Evolutionary conservation across 768 basidiomycete species (phyloP).

Genomic region (Boletus patriciae): DNA sequence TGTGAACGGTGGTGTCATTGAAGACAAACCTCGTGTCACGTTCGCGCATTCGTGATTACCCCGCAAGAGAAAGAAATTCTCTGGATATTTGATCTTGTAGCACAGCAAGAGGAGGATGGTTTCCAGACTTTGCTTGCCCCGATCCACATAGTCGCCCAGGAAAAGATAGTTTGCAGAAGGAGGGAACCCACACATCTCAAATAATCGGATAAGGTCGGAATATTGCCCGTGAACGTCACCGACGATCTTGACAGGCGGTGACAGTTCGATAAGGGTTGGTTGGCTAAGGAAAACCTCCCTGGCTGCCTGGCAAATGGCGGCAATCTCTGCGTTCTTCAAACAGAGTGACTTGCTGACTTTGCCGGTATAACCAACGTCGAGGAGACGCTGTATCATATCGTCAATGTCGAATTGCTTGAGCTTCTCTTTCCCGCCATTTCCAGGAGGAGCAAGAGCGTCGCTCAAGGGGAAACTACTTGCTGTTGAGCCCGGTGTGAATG

Average conservation of each 20-base stretch:
- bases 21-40: conserved; percentile 85
- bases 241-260: conserved; percentile 98
- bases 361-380: conserved; percentile 96
- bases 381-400: conserved; percentile 94
- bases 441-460: conserved; percentile 38
- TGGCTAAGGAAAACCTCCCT: conserved; percentile 95
- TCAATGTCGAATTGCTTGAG: conserved; percentile 85
- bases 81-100: conserved; percentile 99
- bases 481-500: conserved; percentile 53
- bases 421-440: conserved; percentile 52
- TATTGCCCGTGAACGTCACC: conserved; percentile 99
- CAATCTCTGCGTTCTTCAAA: conserved; percentile 95
- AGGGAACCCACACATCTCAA: conserved; percentile 99
- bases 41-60: conserved; percentile 99
- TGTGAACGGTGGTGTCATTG: conserved; percentile 10
- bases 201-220: conserved; percentile 95
- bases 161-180: conserved; percentile 97
- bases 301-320: conserved; percentile 90
- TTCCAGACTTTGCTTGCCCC: conserved; percentile 97
- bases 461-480: conserved; percentile 39
- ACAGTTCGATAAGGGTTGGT: conserved; percentile 95
- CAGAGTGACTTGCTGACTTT: conserved; percentile 96
- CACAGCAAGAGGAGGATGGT: conserved; percentile 95
- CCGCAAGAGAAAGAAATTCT: conserved; percentile 97
- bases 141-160: conserved; percentile 98